Evolutionary conservation across 257 asterid species (phyloP).

Genomic region (Schizonepeta tenuifolia): DNA sequence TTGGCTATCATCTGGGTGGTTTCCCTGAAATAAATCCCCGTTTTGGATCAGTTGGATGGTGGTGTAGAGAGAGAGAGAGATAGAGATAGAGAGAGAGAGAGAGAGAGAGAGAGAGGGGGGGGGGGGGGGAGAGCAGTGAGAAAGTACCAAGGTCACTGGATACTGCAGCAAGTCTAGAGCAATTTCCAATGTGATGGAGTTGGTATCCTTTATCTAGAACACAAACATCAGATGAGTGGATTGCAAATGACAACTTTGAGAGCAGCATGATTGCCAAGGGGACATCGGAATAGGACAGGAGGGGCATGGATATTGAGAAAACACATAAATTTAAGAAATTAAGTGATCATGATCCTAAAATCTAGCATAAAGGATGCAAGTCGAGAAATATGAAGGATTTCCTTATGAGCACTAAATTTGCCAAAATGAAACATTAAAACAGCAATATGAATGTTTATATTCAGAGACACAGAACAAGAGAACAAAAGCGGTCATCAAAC

Average conservation of each 20-base stretch:
- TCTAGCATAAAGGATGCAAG: background rate
- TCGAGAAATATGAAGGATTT: background rate
- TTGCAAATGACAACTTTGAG: background rate
- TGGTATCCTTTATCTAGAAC: constrained; percentile 63
- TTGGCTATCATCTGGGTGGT: constrained; percentile 74
- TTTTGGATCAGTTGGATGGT: constrained; percentile 29
- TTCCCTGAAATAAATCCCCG: constrained; percentile 55
- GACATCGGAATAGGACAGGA: background rate
- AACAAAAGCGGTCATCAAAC: constrained; percentile 4
- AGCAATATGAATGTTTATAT: background rate
- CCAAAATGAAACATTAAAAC: constrained; percentile 13
- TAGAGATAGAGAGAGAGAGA: too few relatives aligned
- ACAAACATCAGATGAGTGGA: constrained; percentile 25
- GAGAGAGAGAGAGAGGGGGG: too few relatives aligned
- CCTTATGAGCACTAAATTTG: background rate
- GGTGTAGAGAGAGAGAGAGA: background rate
- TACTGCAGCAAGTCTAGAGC: constrained; percentile 83
- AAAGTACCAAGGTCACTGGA: constrained; percentile 80
- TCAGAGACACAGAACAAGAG: background rate
- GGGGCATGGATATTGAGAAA: background rate
- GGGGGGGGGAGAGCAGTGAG: constrained; percentile 11
- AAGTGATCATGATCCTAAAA: too few relatives aligned
- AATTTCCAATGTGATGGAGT: constrained; percentile 70
- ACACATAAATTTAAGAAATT: too few relatives aligned
- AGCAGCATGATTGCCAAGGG: background rate